Base-by-base conservation (phyloP, 306 rosid genomes). In the Cucumis hystrix region DNA sequence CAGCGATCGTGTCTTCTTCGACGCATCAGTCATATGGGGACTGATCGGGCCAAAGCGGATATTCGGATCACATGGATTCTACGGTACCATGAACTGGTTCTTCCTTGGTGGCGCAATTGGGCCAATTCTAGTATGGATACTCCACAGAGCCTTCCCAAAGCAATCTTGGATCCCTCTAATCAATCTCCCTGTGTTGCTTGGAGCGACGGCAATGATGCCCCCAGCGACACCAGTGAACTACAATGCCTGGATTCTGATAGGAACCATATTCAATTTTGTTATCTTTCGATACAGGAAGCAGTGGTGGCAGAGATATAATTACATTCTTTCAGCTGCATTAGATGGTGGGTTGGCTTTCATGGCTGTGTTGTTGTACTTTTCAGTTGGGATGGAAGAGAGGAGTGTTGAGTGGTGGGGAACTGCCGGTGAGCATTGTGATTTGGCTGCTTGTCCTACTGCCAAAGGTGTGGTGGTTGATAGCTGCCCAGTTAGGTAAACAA, bases 401-500 rank as follows among this genome's bases (percentile, higher is more conserved):
- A 77, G 79, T 41, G 12, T 87, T 37, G 40, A 13, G 47, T 89
- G 93, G 93, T 89, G 93, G 93, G 93, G 93, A 66, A 86, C 40
- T 15, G 78, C 49, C 0, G 93, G 91, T 20, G 93, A 89, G 72
- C 91, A 89, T 21, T 89, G 93, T 69, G 91, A 89, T 8, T 59
- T 89, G 2, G 93, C 93, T 25, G 5, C 37, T n/a, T 89, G 93
- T 40, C 93, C 93, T 23, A 89, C 91, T n/a, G 91, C 93, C 6
- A 87, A 84, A 78, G 91, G 86, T 43, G 52, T 89, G 10, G 35
- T 5, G 7, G 83, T 80, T 60, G 81, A 57, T 68, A 89, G 84
- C 57, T 89, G 93, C 37, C 89, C 93, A 43, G 10, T 68, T 1
- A 11, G 28, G 35, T 68, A 20, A 67, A 67, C 23, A 20, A 40